Percentiles rank a stretch among this genome's conserved stretches.
Conservation (phyloP, 257 asterid genomes). For the Salvia miltiorrhiza region DNA sequence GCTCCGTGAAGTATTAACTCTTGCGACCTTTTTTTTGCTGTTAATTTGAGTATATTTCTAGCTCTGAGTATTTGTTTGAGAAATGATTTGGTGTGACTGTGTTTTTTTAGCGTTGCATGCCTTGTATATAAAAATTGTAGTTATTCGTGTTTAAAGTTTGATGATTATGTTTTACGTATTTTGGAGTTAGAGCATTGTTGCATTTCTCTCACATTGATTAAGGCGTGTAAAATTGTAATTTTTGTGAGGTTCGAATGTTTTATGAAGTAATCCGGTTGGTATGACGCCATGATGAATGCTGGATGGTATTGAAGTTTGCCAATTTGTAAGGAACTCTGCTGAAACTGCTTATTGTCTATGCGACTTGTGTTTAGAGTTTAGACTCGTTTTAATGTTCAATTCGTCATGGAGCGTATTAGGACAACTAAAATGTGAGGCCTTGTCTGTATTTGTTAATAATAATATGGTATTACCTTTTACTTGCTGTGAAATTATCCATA, state of each 20-base stretch:
- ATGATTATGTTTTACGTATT: background rate
- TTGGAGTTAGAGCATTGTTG: background rate
- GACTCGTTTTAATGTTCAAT: background rate
- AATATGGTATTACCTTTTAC: background rate
- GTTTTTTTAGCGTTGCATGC: constrained; percentile 8
- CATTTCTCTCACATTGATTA: background rate
- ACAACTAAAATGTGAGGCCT: background rate
- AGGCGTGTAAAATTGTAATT: background rate
- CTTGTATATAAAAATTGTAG: background rate
- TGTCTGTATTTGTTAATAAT: background rate
- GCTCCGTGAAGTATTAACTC: constrained; percentile 45
- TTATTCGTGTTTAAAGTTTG: background rate
- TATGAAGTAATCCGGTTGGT: no score
- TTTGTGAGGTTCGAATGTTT: background rate
- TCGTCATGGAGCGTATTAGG: background rate
- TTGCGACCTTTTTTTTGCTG: background rate
- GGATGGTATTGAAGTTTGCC: background rate
- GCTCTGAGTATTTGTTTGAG: constrained; percentile 2
- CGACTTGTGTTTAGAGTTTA: background rate
- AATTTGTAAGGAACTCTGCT: background rate
- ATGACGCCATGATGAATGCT: no score
- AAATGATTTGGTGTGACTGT: background rate
- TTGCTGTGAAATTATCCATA: constrained; percentile 1
- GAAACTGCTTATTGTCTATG: constrained; percentile 6
- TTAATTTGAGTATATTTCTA: background rate